Evolutionary conservation across 768 basidiomycete species (phyloP).

Genomic region (Tulasnella calospora): DNA sequence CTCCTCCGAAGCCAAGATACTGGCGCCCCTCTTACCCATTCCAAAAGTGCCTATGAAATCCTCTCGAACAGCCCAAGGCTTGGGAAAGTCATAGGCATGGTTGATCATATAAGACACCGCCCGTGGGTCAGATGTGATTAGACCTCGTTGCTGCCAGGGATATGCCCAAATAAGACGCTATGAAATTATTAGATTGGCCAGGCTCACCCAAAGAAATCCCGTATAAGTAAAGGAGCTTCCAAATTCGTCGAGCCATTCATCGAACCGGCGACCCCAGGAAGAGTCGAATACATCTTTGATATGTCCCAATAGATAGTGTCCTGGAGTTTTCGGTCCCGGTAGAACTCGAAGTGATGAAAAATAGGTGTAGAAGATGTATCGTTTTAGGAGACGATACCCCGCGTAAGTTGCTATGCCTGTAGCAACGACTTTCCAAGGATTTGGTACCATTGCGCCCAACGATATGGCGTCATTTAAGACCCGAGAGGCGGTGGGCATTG

Average conservation of each 20-base stretch:
- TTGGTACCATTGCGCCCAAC: neutral
- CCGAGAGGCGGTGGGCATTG: neutral
- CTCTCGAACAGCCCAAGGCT: slow-evolving; percentile 12
- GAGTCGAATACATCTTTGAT: neutral
- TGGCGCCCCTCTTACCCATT: neutral
- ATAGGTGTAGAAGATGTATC: neutral
- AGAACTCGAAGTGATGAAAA: neutral
- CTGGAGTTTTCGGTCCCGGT: neutral
- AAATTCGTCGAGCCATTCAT: slow-evolving; percentile 49
- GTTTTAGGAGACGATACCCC: neutral
- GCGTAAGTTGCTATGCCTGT: neutral
- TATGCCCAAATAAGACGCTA: no score
- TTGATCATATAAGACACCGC: slow-evolving; percentile 21
- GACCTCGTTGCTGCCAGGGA: neutral
- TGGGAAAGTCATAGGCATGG: slow-evolving; percentile 20
- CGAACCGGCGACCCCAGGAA: slow-evolving; percentile 33
- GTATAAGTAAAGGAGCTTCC: slow-evolving; percentile 47
- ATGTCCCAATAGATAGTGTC: neutral
- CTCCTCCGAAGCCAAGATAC: no score
- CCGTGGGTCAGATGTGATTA: slow-evolving; percentile 22
- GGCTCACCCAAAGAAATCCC: slow-evolving; percentile 36
- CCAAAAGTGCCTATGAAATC: slow-evolving; percentile 3
- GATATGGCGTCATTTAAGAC: neutral
- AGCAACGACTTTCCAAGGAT: neutral
- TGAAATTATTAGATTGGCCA: no score